A percentile compares a stretch with the other conserved stretches of the same genome.
phyloP scores from a whole-genome alignment of 768 basidiomycete species.

The Sarcodon sp. region DNA sequence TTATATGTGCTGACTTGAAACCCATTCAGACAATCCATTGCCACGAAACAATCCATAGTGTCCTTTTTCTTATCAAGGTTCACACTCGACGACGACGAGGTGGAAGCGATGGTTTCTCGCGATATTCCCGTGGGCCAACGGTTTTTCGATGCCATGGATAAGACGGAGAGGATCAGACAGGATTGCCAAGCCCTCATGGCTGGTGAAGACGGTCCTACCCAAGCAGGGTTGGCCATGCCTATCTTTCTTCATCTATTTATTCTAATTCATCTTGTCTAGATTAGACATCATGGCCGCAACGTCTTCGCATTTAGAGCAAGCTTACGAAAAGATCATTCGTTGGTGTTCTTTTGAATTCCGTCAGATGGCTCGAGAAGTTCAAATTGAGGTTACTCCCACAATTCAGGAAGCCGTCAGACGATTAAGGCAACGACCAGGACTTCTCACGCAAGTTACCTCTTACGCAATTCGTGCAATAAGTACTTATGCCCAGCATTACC shows the following conservation, averaged over 20 bases:
- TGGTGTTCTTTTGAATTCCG: constrained; percentile 83
- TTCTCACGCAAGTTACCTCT: constrained; percentile 44
- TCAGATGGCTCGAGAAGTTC: constrained; percentile 59
- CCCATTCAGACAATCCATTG: constrained; percentile 46
- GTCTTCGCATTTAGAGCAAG: constrained; percentile 73
- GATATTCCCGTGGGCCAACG: constrained; percentile 61
- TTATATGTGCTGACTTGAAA: constrained; percentile 5
- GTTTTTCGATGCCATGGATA: constrained; percentile 84
- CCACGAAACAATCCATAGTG: constrained; percentile 63
- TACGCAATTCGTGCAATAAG: not conserved
- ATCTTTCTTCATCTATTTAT: not conserved
- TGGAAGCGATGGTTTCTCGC: constrained; percentile 61
- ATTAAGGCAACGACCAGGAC: constrained; percentile 64
- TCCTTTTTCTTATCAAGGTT: constrained; percentile 74
- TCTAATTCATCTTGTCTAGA: constrained; percentile 24
- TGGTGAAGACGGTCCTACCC: constrained; percentile 69
- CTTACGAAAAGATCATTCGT: constrained; percentile 79
- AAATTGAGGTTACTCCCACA: constrained; percentile 50
- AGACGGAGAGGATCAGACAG: constrained; percentile 66
- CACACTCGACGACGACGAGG: constrained; percentile 65
- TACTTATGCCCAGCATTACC: not conserved
- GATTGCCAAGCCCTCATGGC: constrained; percentile 84
- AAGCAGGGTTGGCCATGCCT: constrained; percentile 46
- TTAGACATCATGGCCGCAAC: constrained; percentile 84
- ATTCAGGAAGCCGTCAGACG: constrained; percentile 66